phyloP scores from a whole-genome alignment of 805 yeast species.

The Kodamaea sagamina region DNA sequence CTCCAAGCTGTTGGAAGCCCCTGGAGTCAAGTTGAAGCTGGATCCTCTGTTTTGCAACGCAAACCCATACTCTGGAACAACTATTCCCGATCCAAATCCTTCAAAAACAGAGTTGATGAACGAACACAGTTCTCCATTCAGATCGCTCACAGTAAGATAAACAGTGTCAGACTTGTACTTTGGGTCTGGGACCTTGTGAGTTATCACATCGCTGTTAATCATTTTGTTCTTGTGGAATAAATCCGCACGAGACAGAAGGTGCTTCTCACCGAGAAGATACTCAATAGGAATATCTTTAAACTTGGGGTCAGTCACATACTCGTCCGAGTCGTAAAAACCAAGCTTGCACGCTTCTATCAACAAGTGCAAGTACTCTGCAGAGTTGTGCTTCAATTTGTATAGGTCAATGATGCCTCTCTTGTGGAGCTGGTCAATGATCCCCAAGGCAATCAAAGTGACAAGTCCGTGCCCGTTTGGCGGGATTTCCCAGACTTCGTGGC shows the following conservation, averaged over 20 bases:
- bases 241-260: constrained; percentile 51
- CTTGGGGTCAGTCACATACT: constrained; percentile 64
- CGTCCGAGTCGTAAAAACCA: constrained; percentile 75
- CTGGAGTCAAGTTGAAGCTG: constrained; percentile 63
- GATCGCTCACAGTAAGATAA: constrained; percentile 64
- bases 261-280: constrained; percentile 43
- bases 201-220: constrained; percentile 42
- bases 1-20: constrained; percentile 59
- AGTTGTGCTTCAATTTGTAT: constrained; percentile 55
- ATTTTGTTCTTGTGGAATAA: constrained; percentile 44
- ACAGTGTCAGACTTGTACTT: constrained; percentile 69
- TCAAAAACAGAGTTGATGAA: constrained; percentile 75
- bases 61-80: constrained; percentile 67
- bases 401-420: constrained; percentile 44
- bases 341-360: constrained; percentile 72
- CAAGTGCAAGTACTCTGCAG: constrained; percentile 67
- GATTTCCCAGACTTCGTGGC: constrained; percentile 67
- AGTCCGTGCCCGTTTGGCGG: constrained; percentile 87
- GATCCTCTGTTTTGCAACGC: constrained; percentile 75
- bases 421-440: constrained; percentile 60
- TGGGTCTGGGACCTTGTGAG: constrained; percentile 59
- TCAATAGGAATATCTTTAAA: constrained; percentile 40
- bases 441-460: constrained; percentile 71
- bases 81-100: constrained; percentile 68
- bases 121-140: constrained; percentile 76